These are phyloP conservation scores for Fusarium nurragi DNA, from an alignment of 2,329 filamentous ascomycete genomes.

Conservation along the genomic window DNA sequence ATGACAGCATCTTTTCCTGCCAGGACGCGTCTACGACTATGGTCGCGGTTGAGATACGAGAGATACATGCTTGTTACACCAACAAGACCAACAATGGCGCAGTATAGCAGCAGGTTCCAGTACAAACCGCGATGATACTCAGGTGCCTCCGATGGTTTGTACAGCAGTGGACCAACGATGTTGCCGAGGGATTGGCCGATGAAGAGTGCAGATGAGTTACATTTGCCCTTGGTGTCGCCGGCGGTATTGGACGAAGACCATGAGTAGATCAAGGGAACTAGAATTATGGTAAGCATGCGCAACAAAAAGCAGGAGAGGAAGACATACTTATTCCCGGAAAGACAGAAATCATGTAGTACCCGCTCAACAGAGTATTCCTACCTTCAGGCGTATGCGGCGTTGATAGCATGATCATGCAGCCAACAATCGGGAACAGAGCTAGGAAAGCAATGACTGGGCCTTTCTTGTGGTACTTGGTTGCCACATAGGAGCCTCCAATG, in stretches of 20 bases:
- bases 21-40: conserved; percentile 60
- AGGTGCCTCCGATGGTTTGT: conserved; percentile 45
- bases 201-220: conserved; percentile 68
- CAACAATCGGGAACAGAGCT: conserved; percentile 61
- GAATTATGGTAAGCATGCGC: rapidly evolving
- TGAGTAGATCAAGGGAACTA: conserved; percentile 64
- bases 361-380: conserved; percentile 57
- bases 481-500: conserved; percentile 65
- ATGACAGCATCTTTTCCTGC: conserved; percentile 66
- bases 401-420: conserved; percentile 60
- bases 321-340: conserved; percentile 58
- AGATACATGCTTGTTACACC: conserved; percentile 39
- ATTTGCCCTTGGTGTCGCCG: conserved; percentile 74
- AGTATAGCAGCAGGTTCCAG: conserved; percentile 67
- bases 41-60: conserved; percentile 61
- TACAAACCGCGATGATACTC: conserved; percentile 58
- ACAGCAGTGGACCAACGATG: conserved; percentile 60
- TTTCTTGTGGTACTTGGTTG: conserved; percentile 64
- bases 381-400: conserved; percentile 56
- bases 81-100: conserved; percentile 60
- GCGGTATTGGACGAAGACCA: conserved; percentile 68
- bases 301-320: rapidly evolving
- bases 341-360: conserved; percentile 68
- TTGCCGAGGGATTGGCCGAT: conserved; percentile 71
- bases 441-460: conserved; percentile 66